Percentiles rank a stretch among this genome's conserved stretches.
Conservation (phyloP, 495 filamentous ascomycete genomes). For the Elaphomyces granulatus region DNA sequence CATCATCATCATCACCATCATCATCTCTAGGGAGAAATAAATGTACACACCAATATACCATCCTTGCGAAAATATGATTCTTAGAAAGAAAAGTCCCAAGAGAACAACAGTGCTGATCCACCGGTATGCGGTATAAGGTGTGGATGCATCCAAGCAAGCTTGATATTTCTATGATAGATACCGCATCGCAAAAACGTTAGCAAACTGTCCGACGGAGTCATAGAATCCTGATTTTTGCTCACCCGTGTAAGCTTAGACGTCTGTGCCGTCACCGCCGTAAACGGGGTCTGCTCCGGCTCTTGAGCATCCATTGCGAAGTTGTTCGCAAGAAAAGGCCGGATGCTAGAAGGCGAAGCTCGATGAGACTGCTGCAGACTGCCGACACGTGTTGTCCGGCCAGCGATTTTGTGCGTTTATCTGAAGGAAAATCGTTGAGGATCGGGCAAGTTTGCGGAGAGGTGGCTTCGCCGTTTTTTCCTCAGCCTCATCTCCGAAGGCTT, state of each 20-base stretch:
- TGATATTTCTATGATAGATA: conserved; percentile 63
- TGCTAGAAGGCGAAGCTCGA: too few species aligned
- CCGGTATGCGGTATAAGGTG: conserved; percentile 73
- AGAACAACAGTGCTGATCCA: conserved; percentile 69
- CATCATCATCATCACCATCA: too few species aligned
- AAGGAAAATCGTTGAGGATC: background rate
- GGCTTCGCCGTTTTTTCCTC: too few species aligned
- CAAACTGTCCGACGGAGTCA: too few species aligned
- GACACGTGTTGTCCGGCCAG: conserved; percentile 3
- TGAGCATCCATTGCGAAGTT: conserved; percentile 61
- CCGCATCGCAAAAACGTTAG: conserved; percentile 7
- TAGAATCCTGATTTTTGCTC: conserved; percentile 19
- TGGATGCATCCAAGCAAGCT: conserved; percentile 82
- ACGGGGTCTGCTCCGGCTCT: conserved; percentile 70
- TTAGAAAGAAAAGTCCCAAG: conserved; percentile 67
- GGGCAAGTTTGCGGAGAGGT: background rate
- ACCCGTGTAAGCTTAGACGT: conserved; percentile 60
- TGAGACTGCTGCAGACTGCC: too few species aligned
- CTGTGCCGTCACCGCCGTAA: conserved; percentile 70
- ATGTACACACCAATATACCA: conserved; percentile 88
- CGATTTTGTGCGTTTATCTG: background rate
- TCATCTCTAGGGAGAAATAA: too few species aligned
- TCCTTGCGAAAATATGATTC: conserved; percentile 82
- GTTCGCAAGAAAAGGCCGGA: too few species aligned
- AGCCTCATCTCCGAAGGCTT: too few species aligned